Base-by-base conservation (phyloP, 129 eudicot species). In the Pittosporum tobira region DNA sequence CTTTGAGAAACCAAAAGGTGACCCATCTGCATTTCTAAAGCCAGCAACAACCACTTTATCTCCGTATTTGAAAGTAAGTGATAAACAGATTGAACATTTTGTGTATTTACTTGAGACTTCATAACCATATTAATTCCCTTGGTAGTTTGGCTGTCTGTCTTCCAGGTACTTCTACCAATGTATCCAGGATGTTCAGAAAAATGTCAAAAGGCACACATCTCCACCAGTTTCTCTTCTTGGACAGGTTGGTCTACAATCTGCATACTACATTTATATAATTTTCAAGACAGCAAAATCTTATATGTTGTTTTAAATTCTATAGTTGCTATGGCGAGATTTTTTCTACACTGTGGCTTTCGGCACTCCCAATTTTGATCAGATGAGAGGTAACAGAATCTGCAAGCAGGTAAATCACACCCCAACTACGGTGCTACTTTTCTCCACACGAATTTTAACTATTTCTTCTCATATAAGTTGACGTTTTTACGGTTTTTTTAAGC, bases 221-320 rank as follows among this genome's bases (percentile, higher is more conserved):
- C 96, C 94, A n/a, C 96, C 96, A 50, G 89, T 81, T 78, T 88
- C 96, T 37, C 96, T 88, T 71, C 71, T 70, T 59, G 96, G 94
- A 45, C 96, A 88, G 87, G 96, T 84, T 37, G 40, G 77, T 62
- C 22, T 10, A 31, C 20, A 8, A 75, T 62, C 22, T 10, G 26
- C 20, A 8, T 19, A 26, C 18, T 49, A 0, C 19, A n/a, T 20
- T 38, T 11, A 31, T 52, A 16, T 18, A 31, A 47, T 46, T 58
- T 46, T 44, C 45, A 31, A 27, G 37, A 31, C 40, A 31, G 68
- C 46, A 31, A n/a, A n/a, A 58, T 48, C 59, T 70, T 28, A 62
- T 61, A 63, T 49, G 27, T 53, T 43, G 7, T 72, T 61, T 73
- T 47, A 61, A 40, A 23, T 59, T 51, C 15, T 81, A 69, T 62